Percentiles rank a stretch among this genome's conserved stretches.
These are phyloP conservation scores for Hemileccinum impolitum DNA, from an alignment of 768 basidiomycete species.

Conservation along the genomic window DNA sequence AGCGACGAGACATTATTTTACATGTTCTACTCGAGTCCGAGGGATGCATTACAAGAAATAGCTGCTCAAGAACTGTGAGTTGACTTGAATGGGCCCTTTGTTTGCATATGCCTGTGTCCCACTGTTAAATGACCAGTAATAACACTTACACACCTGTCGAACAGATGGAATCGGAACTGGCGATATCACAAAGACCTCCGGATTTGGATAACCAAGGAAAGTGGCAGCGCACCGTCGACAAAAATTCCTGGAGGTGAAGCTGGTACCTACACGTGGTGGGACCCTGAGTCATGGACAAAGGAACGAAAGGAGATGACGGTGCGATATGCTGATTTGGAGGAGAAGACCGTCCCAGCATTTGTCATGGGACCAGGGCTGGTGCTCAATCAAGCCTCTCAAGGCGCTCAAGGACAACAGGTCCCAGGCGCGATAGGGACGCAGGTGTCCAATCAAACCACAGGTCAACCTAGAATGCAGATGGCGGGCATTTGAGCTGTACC, in stretches of 20 bases:
- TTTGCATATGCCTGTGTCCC: conserved; percentile 5
- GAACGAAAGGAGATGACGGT: conserved; percentile 77
- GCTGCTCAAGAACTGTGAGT: conserved; percentile 94
- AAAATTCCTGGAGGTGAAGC: conserved; percentile 81
- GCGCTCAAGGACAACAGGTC: conserved; percentile 38
- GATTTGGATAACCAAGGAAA: conserved; percentile 84
- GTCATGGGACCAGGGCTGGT: conserved; percentile 47
- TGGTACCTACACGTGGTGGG: conserved; percentile 90
- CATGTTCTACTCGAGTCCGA: conserved; percentile 94
- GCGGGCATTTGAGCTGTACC: conserved; percentile 30
- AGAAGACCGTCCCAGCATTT: conserved; percentile 66
- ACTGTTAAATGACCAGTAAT: not conserved
- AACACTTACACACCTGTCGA: conserved; percentile 6
- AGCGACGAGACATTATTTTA: conserved; percentile 97
- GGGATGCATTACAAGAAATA: conserved; percentile 90
- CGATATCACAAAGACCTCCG: conserved; percentile 91
- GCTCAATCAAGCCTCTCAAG: conserved; percentile 33
- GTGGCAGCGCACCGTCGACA: conserved; percentile 67
- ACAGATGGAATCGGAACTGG: conserved; percentile 92
- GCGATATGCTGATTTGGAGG: conserved; percentile 69
- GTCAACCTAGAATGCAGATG: conserved; percentile 34
- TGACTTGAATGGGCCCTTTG: conserved; percentile 8
- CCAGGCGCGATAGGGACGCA: conserved; percentile 31
- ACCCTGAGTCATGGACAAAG: conserved; percentile 75
- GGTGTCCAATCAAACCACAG: conserved; percentile 22